Base-by-base conservation (phyloP, 1,284 basidiomycete genomes). In the Spongispora temasekensis region DNA sequence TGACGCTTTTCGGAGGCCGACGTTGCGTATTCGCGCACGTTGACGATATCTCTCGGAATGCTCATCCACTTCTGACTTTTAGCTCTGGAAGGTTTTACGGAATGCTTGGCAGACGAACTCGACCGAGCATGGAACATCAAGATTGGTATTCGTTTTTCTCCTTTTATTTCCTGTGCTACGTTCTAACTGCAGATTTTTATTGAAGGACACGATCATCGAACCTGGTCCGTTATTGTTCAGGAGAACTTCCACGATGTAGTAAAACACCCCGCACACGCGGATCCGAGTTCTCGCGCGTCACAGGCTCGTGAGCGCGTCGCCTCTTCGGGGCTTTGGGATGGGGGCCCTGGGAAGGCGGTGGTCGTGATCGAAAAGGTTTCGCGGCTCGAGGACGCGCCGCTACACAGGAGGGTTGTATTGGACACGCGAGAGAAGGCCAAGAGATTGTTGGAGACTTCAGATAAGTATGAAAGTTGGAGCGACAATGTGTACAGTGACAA, bases 81-180 rank as follows among this genome's bases (percentile, higher is more conserved):
- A 73, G 72, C 73, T 10, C 21, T 76, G 9, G 73, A 75, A 59
- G 73, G 72, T 48, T 55, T 71, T 17, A 67, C 64, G 7, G 71
- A 75, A 51, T 54, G 54, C 28, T 57, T 76, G 9, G 62, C 34
- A 7, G 35, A 51, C 2, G 72, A 72, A 35, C 64, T 75, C 4
- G 66, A 74, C 44, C 74, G 65, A 0, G 61, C 63, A 2, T 76
- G 73, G 74, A 73, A 74, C 52, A 72, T 76, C 59, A 67, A 73
- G 63, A 72, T 73, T 3, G 44, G 9, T 35, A 28, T 27, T 3
- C 12, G 1, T 31, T 4, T 19, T 2, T n/a, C 5, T 31, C 46
- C 28, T 48, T 30, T 23, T 21, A 19, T 34, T 53, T 30, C 21
- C n/a, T 7, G 27, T 6, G 5, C 23, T 27, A 28, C 21, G n/a